Percentiles rank a stretch among this genome's conserved stretches.
Conservation (phyloP, 2,329 filamentous ascomycete genomes). For the Colletotrichum chlorophyti region DNA sequence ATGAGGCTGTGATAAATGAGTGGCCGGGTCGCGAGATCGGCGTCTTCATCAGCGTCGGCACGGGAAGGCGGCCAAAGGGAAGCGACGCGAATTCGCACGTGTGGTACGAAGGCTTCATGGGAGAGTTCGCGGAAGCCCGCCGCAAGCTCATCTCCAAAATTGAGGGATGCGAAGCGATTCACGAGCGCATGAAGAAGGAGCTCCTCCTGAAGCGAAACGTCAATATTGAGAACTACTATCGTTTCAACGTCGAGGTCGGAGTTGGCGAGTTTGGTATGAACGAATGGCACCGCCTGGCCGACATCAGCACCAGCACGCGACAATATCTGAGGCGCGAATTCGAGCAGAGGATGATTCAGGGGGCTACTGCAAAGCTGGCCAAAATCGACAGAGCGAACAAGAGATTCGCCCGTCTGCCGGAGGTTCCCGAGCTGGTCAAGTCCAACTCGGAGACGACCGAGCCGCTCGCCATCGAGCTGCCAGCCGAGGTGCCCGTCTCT, state of each 20-base stretch:
- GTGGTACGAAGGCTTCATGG: slow-evolving; percentile 95
- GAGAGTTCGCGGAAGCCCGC: slow-evolving; percentile 90
- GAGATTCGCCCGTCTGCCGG: slow-evolving; percentile 62
- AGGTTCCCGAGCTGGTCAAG: slow-evolving; percentile 52
- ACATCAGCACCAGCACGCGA: slow-evolving; percentile 91
- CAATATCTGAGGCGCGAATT: slow-evolving; percentile 78
- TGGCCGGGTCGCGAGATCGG: slow-evolving; percentile 95
- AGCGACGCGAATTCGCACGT: slow-evolving; percentile 75
- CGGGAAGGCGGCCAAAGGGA: slow-evolving; percentile 76
- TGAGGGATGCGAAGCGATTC: slow-evolving; percentile 91
- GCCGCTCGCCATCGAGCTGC: slow-evolving; percentile 64
- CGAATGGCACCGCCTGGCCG: slow-evolving; percentile 91
- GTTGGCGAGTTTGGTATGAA: slow-evolving; percentile 99
- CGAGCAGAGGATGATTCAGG: slow-evolving; percentile 79
- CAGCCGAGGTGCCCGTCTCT: slow-evolving; percentile 56
- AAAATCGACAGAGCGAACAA: slow-evolving; percentile 81
- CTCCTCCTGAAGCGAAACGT: slow-evolving; percentile 80
- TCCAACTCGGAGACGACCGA: slow-evolving; percentile 48
- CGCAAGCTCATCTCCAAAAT: slow-evolving; percentile 88
- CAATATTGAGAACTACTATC: slow-evolving; percentile 89
- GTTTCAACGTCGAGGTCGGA: slow-evolving; percentile 95
- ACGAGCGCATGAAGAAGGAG: slow-evolving; percentile 83
- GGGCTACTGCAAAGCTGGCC: slow-evolving; percentile 80
- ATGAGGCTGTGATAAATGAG: slow-evolving; percentile 91
- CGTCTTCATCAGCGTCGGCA: slow-evolving; percentile 93